These are phyloP conservation scores for Lenwebbia sp. DNA, from an alignment of 345 rosid species.

Conservation along the genomic window DNA sequence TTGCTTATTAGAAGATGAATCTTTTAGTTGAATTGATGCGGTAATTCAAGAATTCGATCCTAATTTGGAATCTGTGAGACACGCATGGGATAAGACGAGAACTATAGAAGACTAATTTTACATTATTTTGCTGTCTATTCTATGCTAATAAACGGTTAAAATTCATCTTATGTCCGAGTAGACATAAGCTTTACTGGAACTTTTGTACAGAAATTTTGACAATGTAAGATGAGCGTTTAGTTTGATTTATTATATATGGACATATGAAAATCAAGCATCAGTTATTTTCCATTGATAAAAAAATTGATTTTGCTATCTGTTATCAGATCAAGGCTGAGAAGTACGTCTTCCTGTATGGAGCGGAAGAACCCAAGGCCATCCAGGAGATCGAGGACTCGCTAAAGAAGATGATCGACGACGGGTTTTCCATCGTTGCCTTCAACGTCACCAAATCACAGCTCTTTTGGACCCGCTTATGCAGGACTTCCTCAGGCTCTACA, in stretches of 20 bases:
- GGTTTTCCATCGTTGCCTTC: background rate
- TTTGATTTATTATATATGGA: background rate
- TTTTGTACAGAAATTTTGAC: background rate
- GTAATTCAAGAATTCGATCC: background rate
- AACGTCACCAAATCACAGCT: background rate
- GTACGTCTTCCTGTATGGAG: conserved; percentile 7
- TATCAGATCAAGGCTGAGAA: background rate
- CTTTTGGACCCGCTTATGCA: conserved; percentile 2
- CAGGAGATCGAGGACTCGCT: background rate
- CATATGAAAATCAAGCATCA: background rate
- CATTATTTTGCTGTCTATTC: background rate
- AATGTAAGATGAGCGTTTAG: background rate
- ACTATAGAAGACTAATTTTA: background rate
- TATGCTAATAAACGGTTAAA: background rate
- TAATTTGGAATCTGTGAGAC: background rate
- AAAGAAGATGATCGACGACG: background rate
- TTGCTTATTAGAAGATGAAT: background rate
- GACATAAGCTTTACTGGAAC: background rate
- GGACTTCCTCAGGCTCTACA: conserved; percentile 5
- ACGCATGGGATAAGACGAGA: background rate
- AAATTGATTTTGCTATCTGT: background rate
- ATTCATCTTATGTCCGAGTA: background rate
- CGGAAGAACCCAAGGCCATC: background rate
- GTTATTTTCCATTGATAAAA: background rate
- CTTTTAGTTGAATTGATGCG: background rate